Conservation (phyloP, 108 stramenopile genomes). For the Nitzschia sp. region DNA sequence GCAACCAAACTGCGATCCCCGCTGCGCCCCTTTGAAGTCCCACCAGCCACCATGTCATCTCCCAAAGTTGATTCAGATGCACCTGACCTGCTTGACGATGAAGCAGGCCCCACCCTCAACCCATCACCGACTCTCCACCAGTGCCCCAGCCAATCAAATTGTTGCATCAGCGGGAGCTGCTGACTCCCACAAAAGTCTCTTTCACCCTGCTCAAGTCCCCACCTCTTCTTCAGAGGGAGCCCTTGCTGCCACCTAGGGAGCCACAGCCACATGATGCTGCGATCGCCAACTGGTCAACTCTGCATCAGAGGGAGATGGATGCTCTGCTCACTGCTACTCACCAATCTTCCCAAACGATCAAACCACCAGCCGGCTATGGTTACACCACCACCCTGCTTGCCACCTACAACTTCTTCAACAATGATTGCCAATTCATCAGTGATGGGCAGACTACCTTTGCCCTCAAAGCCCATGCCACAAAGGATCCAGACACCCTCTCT, state of each 20-base stretch:
- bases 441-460: not conserved
- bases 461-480: not conserved
- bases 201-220: not conserved
- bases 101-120: too few relatives aligned
- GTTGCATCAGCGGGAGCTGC: not conserved
- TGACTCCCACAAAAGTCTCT: not conserved
- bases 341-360: too few relatives aligned
- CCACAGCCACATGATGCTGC: too few relatives aligned
- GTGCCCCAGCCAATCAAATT: not conserved
- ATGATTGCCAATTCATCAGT: not conserved
- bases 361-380: not conserved
- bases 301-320: not conserved
- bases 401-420: not conserved
- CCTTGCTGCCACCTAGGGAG: not conserved
- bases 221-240: not conserved
- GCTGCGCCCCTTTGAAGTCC: not conserved
- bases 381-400: not conserved
- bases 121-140: too few relatives aligned
- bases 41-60: not conserved
- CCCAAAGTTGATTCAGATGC: not conserved
- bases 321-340: not conserved
- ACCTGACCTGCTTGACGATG: too few relatives aligned
- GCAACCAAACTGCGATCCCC: too few relatives aligned
- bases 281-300: not conserved
- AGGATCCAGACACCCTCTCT: constrained; percentile 12